Conservation (phyloP, 2,329 filamentous ascomycete species). For the Fusarium penzigii region DNA sequence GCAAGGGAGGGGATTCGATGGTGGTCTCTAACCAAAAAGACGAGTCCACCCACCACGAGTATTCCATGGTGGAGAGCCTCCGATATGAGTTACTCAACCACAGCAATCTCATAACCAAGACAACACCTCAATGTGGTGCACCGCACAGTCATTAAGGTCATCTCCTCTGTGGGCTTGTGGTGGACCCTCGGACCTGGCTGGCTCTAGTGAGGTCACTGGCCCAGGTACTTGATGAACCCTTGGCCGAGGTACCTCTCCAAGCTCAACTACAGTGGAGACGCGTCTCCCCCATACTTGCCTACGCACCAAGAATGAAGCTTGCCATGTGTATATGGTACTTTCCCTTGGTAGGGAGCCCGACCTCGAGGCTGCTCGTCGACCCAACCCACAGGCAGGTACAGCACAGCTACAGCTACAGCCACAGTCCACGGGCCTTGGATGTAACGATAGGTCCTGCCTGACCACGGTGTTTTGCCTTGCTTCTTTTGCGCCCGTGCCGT, state of each 20-base stretch:
- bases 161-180: not conserved
- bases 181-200: not conserved
- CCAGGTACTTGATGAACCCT: not conserved
- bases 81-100: not conserved
- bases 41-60: too few species aligned
- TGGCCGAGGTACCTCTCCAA: not conserved
- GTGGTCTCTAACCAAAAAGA: not conserved
- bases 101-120: not conserved
- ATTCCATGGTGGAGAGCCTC: too few species aligned
- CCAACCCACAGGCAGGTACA: too few species aligned
- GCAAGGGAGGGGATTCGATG: not conserved
- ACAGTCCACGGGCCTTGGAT: not conserved
- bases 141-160: not conserved
- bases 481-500: conserved; percentile 25
- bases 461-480: conserved; percentile 16
- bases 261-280: not conserved
- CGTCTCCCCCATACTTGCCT: not conserved
- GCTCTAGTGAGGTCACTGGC: not conserved
- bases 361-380: not conserved
- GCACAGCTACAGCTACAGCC: too few species aligned
- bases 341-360: not conserved
- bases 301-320: not conserved
- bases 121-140: not conserved
- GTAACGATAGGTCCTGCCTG: conserved; percentile 15
- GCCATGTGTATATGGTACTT: not conserved